These are phyloP conservation scores for Chaetomium globosum DNA, from an alignment of 2,329 filamentous ascomycete species.

Conservation along the genomic window DNA sequence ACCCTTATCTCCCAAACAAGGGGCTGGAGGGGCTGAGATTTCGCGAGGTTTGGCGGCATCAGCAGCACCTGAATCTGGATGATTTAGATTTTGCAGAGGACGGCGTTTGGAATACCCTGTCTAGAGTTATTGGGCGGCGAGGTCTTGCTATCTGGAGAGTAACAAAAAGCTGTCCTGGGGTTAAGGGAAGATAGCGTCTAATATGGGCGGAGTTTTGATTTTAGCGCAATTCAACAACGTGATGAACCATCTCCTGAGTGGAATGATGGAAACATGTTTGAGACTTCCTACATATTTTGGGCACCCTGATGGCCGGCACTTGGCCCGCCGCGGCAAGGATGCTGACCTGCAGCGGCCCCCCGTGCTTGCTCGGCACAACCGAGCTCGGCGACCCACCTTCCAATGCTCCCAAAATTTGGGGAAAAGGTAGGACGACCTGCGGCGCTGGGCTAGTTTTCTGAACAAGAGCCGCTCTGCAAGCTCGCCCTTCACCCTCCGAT, in stretches of 20 bases:
- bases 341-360: conserved; percentile 1
- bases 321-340: conserved; percentile 16
- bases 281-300: background rate
- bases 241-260: background rate
- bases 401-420: conserved; percentile 15
- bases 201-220: conserved; percentile 18
- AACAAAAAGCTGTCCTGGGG: conserved; percentile 58
- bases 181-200: conserved; percentile 20
- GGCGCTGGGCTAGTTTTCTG: background rate
- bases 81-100: conserved; percentile 79
- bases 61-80: conserved; percentile 72
- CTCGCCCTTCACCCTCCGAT: background rate
- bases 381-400: conserved; percentile 24
- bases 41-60: conserved; percentile 69
- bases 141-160: conserved; percentile 66
- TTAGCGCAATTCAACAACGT: conserved; percentile 1
- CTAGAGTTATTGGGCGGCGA: conserved; percentile 65
- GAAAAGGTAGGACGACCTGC: background rate
- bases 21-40: conserved; percentile 63
- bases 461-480: background rate
- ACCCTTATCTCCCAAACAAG: conserved; percentile 63
- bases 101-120: conserved; percentile 71
- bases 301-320: conserved; percentile 25
- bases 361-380: conserved; percentile 15
- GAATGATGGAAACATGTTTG: no score